Evolutionary conservation across 2,329 filamentous ascomycete genomes (phyloP).

Genomic region (Clonostachys chloroleuca): DNA sequence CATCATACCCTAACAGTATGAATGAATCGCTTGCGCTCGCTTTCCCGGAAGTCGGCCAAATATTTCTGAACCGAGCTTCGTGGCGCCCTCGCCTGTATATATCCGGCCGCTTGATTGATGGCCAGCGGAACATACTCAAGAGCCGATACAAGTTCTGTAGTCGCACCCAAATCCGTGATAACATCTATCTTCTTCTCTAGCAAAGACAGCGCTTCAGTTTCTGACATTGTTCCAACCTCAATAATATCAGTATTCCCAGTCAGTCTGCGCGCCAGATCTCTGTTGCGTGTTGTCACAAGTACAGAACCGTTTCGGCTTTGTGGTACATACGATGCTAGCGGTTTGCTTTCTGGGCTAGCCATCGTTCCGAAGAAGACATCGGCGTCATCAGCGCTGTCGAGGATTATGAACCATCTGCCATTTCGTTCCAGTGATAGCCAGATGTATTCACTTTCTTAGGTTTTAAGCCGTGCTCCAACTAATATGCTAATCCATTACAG

Average conservation of each 20-base stretch:
- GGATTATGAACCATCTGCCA: slow-evolving; percentile 23
- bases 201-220: no score
- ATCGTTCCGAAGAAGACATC: slow-evolving; percentile 13
- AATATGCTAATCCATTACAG: no score
- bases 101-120: slow-evolving; percentile 25
- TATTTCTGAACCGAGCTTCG: slow-evolving; percentile 26
- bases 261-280: slow-evolving; percentile 11
- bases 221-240: no score
- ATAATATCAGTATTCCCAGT: slow-evolving; percentile 2
- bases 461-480: no score
- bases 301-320: slow-evolving; percentile 19
- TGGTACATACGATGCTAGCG: slow-evolving; percentile 15
- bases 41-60: slow-evolving; percentile 21
- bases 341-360: no score
- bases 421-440: slow-evolving; percentile 22
- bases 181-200: no score
- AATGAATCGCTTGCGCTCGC: slow-evolving; percentile 6
- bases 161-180: neutral
- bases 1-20: slow-evolving; percentile 10
- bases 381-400: slow-evolving; percentile 29
- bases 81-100: slow-evolving; percentile 17
- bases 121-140: slow-evolving; percentile 24
- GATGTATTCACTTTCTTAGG: neutral
- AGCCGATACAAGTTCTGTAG: slow-evolving; percentile 12
- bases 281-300: slow-evolving; percentile 16